Percentiles rank a stretch among this genome's conserved stretches.
These are phyloP conservation scores for Coffea humblotiana DNA, from an alignment of 305 asterid species.

Conservation along the genomic window DNA sequence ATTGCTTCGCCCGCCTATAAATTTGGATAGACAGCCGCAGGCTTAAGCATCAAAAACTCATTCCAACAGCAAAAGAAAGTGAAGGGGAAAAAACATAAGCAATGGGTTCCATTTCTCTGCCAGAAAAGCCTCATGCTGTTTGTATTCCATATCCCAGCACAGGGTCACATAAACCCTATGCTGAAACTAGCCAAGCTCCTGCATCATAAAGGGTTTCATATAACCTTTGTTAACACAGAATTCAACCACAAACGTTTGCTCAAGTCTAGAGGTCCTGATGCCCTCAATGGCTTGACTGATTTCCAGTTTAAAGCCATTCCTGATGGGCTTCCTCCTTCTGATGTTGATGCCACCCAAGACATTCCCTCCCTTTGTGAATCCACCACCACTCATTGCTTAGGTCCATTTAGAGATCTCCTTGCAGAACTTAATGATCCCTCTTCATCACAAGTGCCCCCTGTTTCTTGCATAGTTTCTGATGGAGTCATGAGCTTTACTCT, in stretches of 20 bases:
- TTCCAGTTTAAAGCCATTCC: constrained; percentile 29
- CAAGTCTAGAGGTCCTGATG: constrained; percentile 12
- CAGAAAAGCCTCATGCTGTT: constrained; percentile 42
- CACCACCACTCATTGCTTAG: neutral
- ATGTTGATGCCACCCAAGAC: constrained; percentile 26
- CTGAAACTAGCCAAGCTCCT: constrained; percentile 47
- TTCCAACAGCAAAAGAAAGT: neutral
- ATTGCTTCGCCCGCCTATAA: neutral
- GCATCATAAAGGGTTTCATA: constrained; percentile 38
- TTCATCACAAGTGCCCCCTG: constrained; percentile 23
- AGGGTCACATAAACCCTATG: constrained; percentile 53
- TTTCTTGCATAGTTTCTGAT: constrained; percentile 30
- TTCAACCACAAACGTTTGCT: constrained; percentile 36
- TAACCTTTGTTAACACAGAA: constrained; percentile 27
- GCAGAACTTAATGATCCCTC: constrained; percentile 12
- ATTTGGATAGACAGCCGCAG: neutral
- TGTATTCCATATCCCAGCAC: constrained; percentile 51
- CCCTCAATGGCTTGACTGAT: constrained; percentile 20
- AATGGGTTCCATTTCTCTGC: constrained; percentile 25
- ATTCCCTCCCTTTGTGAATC: constrained; percentile 23
- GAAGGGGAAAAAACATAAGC: neutral
- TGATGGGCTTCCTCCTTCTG: constrained; percentile 29
- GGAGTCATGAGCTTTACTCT: constrained; percentile 25
- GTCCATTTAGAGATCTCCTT: constrained; percentile 15
- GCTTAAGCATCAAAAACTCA: neutral